Conservation (phyloP, 139 green algal genomes). For the Asterochloris erici region DNA sequence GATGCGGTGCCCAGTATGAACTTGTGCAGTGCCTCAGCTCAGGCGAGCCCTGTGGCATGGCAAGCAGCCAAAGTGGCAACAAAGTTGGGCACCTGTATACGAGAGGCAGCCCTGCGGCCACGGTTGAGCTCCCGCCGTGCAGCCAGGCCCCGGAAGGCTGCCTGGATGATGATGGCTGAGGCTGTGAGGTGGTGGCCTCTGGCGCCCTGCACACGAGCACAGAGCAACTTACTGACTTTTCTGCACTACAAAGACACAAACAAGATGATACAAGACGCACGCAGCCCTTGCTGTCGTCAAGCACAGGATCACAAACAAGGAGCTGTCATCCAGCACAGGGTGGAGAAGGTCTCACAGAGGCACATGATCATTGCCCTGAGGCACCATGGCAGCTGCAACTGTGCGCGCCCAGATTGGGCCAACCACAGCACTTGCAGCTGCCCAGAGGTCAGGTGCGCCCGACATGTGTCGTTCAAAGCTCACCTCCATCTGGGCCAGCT, state of each 20-base stretch:
- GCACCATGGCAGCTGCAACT: not conserved
- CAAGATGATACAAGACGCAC: too few species aligned
- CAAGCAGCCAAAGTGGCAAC: not conserved
- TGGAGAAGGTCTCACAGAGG: too few species aligned
- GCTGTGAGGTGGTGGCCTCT: slow-evolving; percentile 29
- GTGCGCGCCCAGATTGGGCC: too few species aligned
- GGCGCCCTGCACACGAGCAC: slow-evolving; percentile 23
- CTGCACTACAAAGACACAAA: too few species aligned
- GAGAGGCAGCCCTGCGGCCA: slow-evolving; percentile 12
- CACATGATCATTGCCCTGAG: not conserved
- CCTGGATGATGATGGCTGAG: slow-evolving; percentile 44
- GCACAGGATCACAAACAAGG: too few species aligned
- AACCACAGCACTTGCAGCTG: not conserved
- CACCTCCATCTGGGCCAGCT: slow-evolving; percentile 55
- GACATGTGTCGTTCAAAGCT: not conserved
- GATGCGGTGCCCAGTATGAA: too few species aligned
- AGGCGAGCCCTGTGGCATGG: too few species aligned
- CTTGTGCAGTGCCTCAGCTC: too few species aligned
- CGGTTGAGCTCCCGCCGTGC: slow-evolving; percentile 19
- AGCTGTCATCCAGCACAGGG: too few species aligned
- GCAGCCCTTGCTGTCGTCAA: too few species aligned
- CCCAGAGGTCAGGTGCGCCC: not conserved
- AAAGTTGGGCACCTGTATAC: slow-evolving; percentile 38
- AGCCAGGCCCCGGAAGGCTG: slow-evolving; percentile 25
- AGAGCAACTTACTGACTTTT: too few species aligned